A percentile compares a stretch with the other conserved stretches of the same genome.
Evolutionary conservation across 345 rosid genomes (phyloP).

Genomic region (Gossypium turneri): DNA sequence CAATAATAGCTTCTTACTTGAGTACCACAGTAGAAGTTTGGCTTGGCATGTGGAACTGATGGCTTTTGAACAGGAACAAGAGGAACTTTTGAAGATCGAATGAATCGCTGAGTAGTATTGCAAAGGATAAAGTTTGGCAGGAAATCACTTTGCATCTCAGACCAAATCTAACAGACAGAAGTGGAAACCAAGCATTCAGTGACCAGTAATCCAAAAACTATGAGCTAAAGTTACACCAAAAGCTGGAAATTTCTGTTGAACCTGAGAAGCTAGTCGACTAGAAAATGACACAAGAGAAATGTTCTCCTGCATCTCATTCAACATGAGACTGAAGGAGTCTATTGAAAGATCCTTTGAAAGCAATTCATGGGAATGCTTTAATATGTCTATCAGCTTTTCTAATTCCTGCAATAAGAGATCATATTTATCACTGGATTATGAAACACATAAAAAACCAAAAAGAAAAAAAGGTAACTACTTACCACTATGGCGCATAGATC

Average conservation of each 20-base stretch:
- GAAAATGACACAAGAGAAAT: slow-evolving; percentile 91
- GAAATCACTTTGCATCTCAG: slow-evolving; percentile 98
- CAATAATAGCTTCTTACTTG: slow-evolving; percentile 50
- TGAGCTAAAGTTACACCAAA: slow-evolving; percentile 8
- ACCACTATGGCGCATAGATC: slow-evolving; percentile 95
- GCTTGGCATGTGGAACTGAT: slow-evolving; percentile 86
- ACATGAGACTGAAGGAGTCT: slow-evolving; percentile 77
- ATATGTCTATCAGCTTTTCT: slow-evolving; percentile 73
- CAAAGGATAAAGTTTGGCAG: slow-evolving; percentile 94
- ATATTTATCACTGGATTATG: slow-evolving; percentile 10
- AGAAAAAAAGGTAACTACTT: slow-evolving; percentile 9
- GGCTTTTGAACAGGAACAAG: slow-evolving; percentile 82
- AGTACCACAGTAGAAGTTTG: slow-evolving; percentile 89
- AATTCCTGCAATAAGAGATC: slow-evolving; percentile 61
- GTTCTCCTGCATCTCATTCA: slow-evolving; percentile 97
- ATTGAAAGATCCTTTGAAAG: slow-evolving; percentile 76
- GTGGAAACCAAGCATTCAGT: slow-evolving; percentile 1
- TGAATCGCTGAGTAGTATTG: slow-evolving; percentile 93
- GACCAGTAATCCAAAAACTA: neutral
- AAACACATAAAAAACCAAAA: slow-evolving; percentile 14
- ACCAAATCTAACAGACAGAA: slow-evolving; percentile 67
- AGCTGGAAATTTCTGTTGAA: slow-evolving; percentile 23
- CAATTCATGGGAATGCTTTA: slow-evolving; percentile 75
- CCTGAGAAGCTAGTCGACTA: slow-evolving; percentile 97
- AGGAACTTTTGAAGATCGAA: slow-evolving; percentile 75